Conservation (phyloP, 2,329 filamentous ascomycete species). For the Neoascochyta sp. region DNA sequence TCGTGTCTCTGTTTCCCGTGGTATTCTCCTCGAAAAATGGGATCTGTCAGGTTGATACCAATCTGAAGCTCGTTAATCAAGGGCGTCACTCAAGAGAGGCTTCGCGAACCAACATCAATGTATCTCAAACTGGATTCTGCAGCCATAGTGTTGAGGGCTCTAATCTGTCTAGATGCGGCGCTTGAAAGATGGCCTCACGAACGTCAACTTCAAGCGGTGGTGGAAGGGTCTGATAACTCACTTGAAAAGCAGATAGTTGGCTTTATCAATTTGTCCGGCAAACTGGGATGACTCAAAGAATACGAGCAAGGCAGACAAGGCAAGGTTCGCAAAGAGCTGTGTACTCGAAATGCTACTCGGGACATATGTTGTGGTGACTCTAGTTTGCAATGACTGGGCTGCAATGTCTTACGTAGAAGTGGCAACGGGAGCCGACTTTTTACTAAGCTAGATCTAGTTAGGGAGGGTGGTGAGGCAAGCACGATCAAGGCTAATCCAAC, state of each 20-base stretch:
- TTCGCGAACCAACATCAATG: slow-evolving; percentile 43
- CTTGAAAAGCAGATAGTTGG: slow-evolving; percentile 8
- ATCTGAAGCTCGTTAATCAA: slow-evolving; percentile 50
- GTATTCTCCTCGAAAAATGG: slow-evolving; percentile 81
- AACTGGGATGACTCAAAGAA: background rate
- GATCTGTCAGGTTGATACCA: slow-evolving; percentile 93
- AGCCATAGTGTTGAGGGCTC: slow-evolving; percentile 5
- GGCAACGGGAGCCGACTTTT: too few species aligned
- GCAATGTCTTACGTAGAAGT: too few species aligned
- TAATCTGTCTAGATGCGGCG: background rate
- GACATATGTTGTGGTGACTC: slow-evolving; percentile 13
- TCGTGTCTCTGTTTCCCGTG: slow-evolving; percentile 74
- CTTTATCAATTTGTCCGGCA: too few species aligned
- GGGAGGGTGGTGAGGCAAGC: too few species aligned
- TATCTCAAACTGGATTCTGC: slow-evolving; percentile 28
- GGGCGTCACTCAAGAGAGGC: slow-evolving; percentile 4
- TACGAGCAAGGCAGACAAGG: background rate
- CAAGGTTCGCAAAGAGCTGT: background rate
- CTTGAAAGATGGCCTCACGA: background rate
- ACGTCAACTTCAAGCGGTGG: background rate
- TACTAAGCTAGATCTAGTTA: too few species aligned
- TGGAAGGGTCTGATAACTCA: slow-evolving; percentile 5
- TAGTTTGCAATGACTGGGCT: too few species aligned
- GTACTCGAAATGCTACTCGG: slow-evolving; percentile 1
- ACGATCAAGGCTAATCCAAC: too few species aligned